phyloP scores from a whole-genome alignment of 305 asterid species.

The Rubia occidens region DNA sequence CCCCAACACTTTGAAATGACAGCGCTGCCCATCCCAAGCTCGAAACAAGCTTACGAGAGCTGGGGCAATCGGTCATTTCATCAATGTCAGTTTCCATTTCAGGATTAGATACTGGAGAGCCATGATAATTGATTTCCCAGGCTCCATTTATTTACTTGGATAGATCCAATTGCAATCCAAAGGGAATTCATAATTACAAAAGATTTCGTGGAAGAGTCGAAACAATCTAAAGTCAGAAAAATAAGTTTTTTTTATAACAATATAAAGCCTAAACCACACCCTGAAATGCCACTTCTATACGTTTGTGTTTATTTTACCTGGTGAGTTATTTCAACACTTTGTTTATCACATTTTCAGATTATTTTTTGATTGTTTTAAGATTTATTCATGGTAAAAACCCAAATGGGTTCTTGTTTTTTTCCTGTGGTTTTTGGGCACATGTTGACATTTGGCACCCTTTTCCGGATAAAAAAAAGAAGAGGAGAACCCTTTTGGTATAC shows the following conservation, averaged over 20 bases:
- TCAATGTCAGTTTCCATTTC: background rate
- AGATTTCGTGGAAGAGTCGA: background rate
- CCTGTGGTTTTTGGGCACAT: conserved; percentile 8
- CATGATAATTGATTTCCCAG: background rate
- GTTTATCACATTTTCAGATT: background rate
- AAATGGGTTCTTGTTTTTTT: conserved; percentile 18
- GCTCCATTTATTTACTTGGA: background rate
- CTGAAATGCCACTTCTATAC: background rate
- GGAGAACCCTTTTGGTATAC: conserved; percentile 19
- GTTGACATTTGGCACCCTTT: background rate
- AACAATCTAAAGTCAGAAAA: background rate
- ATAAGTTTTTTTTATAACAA: background rate
- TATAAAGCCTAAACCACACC: too few relatives aligned
- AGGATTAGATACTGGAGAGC: background rate
- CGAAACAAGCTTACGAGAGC: background rate
- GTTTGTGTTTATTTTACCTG: background rate
- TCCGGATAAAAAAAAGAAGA: background rate
- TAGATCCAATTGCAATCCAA: background rate
- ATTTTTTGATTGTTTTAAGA: background rate
- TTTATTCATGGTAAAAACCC: background rate
- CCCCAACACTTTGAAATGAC: background rate
- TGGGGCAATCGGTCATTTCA: background rate
- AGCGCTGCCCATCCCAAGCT: background rate
- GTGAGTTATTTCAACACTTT: background rate
- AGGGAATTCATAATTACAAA: background rate